Percentiles rank a stretch among this genome's conserved stretches.
Evolutionary conservation across 768 basidiomycete species (phyloP).

Genomic region (Calvatia gigantea): DNA sequence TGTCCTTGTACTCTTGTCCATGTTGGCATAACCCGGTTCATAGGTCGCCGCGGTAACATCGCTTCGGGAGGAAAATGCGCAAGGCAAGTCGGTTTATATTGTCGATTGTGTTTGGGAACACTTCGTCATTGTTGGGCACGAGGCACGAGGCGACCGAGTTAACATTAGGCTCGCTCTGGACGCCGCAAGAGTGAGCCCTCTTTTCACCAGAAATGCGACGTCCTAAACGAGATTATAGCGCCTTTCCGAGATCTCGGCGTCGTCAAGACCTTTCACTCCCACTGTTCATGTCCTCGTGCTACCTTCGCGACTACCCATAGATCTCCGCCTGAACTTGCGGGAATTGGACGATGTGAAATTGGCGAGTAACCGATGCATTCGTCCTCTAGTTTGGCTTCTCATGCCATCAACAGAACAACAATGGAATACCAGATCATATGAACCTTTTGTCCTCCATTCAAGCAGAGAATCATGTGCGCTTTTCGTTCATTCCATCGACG

Average conservation of each 20-base stretch:
- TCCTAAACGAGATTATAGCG: constrained; percentile 33
- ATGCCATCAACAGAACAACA: constrained; percentile 39
- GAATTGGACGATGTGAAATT: constrained; percentile 61
- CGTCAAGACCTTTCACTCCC: constrained; percentile 62
- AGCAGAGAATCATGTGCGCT: constrained; percentile 58
- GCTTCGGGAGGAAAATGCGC: constrained; percentile 34
- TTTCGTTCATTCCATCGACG: constrained; percentile 1
- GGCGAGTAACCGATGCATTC: constrained; percentile 36
- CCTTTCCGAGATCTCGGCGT: constrained; percentile 48
- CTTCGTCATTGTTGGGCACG: constrained; percentile 67
- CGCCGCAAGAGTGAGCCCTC: constrained; percentile 46
- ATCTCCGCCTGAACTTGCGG: constrained; percentile 64
- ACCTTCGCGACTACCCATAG: constrained; percentile 71
- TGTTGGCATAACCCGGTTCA: neutral
- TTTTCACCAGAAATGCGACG: neutral
- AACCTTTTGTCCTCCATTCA: constrained; percentile 60
- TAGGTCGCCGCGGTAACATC: constrained; percentile 47
- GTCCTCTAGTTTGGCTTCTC: constrained; percentile 7
- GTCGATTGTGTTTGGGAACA: constrained; percentile 79
- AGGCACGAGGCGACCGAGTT: constrained; percentile 56
- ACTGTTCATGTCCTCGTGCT: constrained; percentile 71
- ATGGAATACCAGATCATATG: constrained; percentile 71
- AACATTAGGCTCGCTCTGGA: constrained; percentile 63
- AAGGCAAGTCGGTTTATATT: constrained; percentile 53
- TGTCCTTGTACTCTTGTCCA: neutral